Conservation (phyloP, 805 yeast species). For the Saturnispora dispora region DNA sequence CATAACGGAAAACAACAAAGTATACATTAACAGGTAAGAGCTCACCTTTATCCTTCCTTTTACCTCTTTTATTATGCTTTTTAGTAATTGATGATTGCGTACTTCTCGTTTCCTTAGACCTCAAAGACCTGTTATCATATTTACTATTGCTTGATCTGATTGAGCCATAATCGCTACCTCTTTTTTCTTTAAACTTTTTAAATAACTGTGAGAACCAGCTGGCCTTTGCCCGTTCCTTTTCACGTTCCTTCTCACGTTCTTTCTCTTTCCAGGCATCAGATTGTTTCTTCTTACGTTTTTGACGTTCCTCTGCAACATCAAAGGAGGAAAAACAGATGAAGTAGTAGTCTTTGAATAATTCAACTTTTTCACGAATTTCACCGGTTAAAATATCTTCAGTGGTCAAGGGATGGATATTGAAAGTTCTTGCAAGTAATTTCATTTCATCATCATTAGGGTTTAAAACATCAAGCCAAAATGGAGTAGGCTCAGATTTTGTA, state of each 20-base stretch:
- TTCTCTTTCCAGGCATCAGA: constrained; percentile 17
- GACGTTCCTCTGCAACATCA: constrained; percentile 69
- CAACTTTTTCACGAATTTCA: constrained; percentile 93
- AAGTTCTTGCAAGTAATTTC: constrained; percentile 82
- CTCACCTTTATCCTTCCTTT: constrained; percentile 35
- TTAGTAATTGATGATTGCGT: constrained; percentile 17
- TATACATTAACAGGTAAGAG: constrained; percentile 87
- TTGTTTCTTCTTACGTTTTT: constrained; percentile 28
- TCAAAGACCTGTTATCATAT: not conserved
- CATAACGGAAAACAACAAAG: constrained; percentile 82
- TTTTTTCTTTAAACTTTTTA: not conserved
- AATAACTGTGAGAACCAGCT: constrained; percentile 10
- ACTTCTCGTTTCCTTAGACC: constrained; percentile 1
- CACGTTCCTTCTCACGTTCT: constrained; percentile 15
- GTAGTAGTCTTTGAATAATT: constrained; percentile 82
- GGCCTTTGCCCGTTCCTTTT: constrained; percentile 11
- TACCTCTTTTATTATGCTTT: constrained; percentile 12
- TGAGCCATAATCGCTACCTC: not conserved
- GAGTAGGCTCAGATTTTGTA: constrained; percentile 21
- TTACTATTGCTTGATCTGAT: constrained; percentile 1
- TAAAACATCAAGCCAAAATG: constrained; percentile 90
- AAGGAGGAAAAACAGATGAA: constrained; percentile 83
- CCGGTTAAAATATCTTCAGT: constrained; percentile 92
- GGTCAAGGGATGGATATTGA: constrained; percentile 92
- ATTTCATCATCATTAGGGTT: constrained; percentile 96